These are phyloP conservation scores for Russula virescens DNA, from an alignment of 768 basidiomycete species.

Conservation along the genomic window DNA sequence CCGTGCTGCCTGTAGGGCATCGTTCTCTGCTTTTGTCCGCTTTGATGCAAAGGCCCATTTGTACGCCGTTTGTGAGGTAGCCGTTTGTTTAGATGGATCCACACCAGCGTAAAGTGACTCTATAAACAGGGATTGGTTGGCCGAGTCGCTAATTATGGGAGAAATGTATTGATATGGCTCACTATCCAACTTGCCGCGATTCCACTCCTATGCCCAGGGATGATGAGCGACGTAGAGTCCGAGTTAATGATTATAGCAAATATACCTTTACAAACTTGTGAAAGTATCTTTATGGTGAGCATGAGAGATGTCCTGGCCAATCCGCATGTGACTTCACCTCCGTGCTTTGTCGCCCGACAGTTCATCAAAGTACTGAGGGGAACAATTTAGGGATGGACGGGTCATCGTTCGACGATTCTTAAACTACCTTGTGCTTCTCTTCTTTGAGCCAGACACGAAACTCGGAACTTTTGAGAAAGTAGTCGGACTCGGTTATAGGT, in stretches of 20 bases:
- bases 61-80: slow-evolving; percentile 71
- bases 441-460: slow-evolving; percentile 86
- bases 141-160: not conserved
- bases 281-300: slow-evolving; percentile 59
- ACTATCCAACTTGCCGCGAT: slow-evolving; percentile 70
- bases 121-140: slow-evolving; percentile 23
- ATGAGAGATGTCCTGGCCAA: slow-evolving; percentile 30
- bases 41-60: slow-evolving; percentile 86
- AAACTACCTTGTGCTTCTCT: slow-evolving; percentile 50
- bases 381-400: not conserved
- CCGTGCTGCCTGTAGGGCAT: slow-evolving; percentile 53
- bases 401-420: slow-evolving; percentile 1
- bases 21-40: slow-evolving; percentile 48
- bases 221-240: slow-evolving; percentile 9
- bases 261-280: slow-evolving; percentile 82
- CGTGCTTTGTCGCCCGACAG: slow-evolving; percentile 77
- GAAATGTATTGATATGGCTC: slow-evolving; percentile 22
- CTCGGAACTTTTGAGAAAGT: slow-evolving; percentile 83
- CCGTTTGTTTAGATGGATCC: slow-evolving; percentile 46
- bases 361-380: slow-evolving; percentile 73
- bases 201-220: slow-evolving; percentile 56
- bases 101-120: slow-evolving; percentile 58
- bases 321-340: slow-evolving; percentile 41
- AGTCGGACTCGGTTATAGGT: slow-evolving; percentile 77
- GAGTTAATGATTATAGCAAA: slow-evolving; percentile 3